A percentile compares a stretch with the other conserved stretches of the same genome.
phyloP scores from a whole-genome alignment of 208 protist genomes.

The Acanthamoeba comandoni region DNA sequence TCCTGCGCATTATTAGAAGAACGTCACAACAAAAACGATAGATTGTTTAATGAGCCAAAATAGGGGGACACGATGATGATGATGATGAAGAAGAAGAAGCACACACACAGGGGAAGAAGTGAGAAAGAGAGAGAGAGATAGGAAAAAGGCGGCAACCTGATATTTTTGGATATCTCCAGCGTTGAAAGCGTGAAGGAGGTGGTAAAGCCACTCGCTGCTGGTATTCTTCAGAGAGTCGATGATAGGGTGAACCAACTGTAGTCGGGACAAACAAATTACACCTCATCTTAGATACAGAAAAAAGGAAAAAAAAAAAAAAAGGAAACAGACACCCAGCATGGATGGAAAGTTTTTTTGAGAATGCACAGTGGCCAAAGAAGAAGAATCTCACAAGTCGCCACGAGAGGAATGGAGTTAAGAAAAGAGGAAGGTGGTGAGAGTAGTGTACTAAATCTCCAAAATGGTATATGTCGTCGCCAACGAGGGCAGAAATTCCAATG shows the following conservation, averaged over 20 bases:
- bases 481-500: conserved; percentile 88
- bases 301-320: conserved; percentile 21
- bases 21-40: neutral
- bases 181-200: conserved; percentile 89
- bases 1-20: neutral
- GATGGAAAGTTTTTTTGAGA: too few species aligned
- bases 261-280: conserved; percentile 18
- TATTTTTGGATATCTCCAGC: conserved; percentile 87
- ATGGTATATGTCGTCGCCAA: conserved; percentile 90
- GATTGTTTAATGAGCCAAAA: too few species aligned
- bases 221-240: conserved; percentile 85
- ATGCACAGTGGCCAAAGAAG: too few species aligned
- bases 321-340: too few species aligned
- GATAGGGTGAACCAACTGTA: conserved; percentile 87
- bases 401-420: conserved; percentile 1
- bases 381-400: too few species aligned
- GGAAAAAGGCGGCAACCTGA: conserved; percentile 66
- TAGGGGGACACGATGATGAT: too few species aligned
- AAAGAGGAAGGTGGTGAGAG: too few species aligned
- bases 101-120: too few species aligned
- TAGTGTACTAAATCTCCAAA: conserved; percentile 91
- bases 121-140: too few species aligned
- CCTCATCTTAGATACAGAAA: neutral
- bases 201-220: conserved; percentile 85
- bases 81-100: too few species aligned